Conservation (phyloP, 495 filamentous ascomycete genomes). For the Oidiodendron maius region DNA sequence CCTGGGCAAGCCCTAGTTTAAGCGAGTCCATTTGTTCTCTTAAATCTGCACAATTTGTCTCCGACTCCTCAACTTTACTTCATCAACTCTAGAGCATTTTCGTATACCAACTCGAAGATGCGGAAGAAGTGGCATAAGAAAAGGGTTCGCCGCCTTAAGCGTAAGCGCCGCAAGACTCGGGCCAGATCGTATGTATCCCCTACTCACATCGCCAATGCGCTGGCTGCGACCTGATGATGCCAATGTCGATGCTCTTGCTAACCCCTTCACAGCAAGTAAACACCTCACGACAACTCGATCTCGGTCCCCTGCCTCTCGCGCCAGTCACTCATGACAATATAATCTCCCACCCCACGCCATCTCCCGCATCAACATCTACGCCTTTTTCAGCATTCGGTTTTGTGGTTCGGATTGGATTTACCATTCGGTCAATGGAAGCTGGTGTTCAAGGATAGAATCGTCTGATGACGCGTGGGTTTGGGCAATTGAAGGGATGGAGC, state of each 20-base stretch:
- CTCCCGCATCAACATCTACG: constrained; percentile 25
- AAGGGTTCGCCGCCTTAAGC: constrained; percentile 94
- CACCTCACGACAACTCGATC: constrained; percentile 53
- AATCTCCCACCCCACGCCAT: constrained; percentile 25
- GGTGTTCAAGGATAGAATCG: constrained; percentile 24
- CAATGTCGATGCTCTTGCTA: constrained; percentile 20
- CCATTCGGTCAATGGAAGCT: constrained; percentile 18
- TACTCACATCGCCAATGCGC: background rate
- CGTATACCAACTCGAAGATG: constrained; percentile 58
- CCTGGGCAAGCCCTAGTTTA: too few species aligned
- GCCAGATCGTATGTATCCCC: constrained; percentile 68
- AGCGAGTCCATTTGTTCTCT: too few species aligned
- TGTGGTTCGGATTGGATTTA: constrained; percentile 18
- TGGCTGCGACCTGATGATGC: background rate
- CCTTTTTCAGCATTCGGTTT: constrained; percentile 24
- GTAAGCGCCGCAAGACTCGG: constrained; percentile 98
- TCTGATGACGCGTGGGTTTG: constrained; percentile 24
- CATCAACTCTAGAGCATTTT: background rate
- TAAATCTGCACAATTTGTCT: background rate
- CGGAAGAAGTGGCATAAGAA: constrained; percentile 99
- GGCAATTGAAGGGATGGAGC: constrained; percentile 22
- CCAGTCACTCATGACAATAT: constrained; percentile 27
- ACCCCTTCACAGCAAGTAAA: constrained; percentile 62
- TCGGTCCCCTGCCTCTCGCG: constrained; percentile 39
- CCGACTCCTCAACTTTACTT: background rate